phyloP scores from a whole-genome alignment of 257 asterid species.

The Capsicum chinense region DNA sequence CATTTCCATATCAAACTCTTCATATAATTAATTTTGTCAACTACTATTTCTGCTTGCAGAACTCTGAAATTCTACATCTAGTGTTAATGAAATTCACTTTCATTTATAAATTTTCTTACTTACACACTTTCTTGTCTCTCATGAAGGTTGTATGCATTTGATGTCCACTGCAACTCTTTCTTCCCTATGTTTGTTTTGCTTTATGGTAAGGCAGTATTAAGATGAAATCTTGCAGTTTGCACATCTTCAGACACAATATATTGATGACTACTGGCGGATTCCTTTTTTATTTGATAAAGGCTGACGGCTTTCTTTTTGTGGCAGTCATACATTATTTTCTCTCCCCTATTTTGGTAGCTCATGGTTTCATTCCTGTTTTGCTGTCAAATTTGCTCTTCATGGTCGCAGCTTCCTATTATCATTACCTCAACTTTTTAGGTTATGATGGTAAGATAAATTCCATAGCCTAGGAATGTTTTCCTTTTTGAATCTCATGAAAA shows the following conservation, averaged over 20 bases:
- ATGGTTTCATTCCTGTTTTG: constrained; percentile 85
- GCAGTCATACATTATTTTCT: constrained; percentile 90
- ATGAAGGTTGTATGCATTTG: constrained; percentile 97
- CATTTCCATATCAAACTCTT: constrained; percentile 24
- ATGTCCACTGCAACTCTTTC: constrained; percentile 99
- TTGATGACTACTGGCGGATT: constrained; percentile 33
- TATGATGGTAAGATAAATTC: constrained; percentile 74
- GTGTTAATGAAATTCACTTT: constrained; percentile 9
- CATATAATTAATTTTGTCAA: constrained; percentile 25
- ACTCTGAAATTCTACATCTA: constrained; percentile 17
- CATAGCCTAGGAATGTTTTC: neutral
- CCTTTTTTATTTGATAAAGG: neutral
- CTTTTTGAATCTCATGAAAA: neutral
- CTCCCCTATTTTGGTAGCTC: constrained; percentile 91
- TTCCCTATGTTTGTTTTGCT: constrained; percentile 92
- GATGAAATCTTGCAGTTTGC: constrained; percentile 15
- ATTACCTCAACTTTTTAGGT: constrained; percentile 92
- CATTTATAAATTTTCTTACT: constrained; percentile 36
- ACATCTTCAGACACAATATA: constrained; percentile 29
- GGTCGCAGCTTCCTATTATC: constrained; percentile 91
- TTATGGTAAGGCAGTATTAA: constrained; percentile 59
- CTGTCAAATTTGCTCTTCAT: constrained; percentile 94
- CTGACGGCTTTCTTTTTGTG: constrained; percentile 28
- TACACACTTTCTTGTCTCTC: constrained; percentile 31
- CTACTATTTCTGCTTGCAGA: neutral